Conservation (phyloP, 257 asterid genomes). For the Solanum ahanhuiri region DNA sequence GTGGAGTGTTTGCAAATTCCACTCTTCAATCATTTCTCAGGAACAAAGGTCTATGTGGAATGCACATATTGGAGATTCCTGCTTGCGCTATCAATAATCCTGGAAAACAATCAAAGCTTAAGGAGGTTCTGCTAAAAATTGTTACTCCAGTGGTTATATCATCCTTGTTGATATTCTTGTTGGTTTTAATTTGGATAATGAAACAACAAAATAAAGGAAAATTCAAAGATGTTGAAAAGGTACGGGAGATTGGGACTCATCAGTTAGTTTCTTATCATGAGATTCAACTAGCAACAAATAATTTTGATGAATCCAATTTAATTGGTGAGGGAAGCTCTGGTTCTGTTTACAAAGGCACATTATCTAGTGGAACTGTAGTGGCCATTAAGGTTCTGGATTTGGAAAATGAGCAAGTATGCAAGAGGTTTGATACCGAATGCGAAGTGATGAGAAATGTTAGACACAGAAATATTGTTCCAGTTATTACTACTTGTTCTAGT, state of each 20-base stretch:
- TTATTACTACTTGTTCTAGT: constrained; percentile 19
- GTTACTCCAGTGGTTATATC: neutral
- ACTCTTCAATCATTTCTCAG: neutral
- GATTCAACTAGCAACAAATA: constrained; percentile 13
- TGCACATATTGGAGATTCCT: neutral
- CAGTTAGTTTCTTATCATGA: constrained; percentile 6
- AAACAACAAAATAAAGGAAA: neutral
- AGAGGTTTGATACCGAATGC: constrained; percentile 19
- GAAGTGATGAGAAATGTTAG: constrained; percentile 17
- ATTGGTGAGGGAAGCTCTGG: constrained; percentile 24
- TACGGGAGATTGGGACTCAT: neutral
- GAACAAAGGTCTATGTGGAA: neutral
- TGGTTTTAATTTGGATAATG: neutral
- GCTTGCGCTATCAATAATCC: neutral
- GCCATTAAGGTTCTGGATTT: constrained; percentile 21
- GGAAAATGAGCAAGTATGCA: constrained; percentile 5
- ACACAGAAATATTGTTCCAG: constrained; percentile 22
- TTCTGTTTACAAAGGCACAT: constrained; percentile 13
- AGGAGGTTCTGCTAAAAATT: neutral
- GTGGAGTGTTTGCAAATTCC: neutral
- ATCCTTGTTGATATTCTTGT: neutral
- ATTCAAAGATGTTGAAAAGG: neutral
- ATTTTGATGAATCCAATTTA: constrained; percentile 15
- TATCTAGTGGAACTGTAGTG: constrained; percentile 2
- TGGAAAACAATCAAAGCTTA: neutral